These are phyloP conservation scores for Dichotomopilus funicola DNA, from an alignment of 2,329 filamentous ascomycete genomes.

Conservation along the genomic window DNA sequence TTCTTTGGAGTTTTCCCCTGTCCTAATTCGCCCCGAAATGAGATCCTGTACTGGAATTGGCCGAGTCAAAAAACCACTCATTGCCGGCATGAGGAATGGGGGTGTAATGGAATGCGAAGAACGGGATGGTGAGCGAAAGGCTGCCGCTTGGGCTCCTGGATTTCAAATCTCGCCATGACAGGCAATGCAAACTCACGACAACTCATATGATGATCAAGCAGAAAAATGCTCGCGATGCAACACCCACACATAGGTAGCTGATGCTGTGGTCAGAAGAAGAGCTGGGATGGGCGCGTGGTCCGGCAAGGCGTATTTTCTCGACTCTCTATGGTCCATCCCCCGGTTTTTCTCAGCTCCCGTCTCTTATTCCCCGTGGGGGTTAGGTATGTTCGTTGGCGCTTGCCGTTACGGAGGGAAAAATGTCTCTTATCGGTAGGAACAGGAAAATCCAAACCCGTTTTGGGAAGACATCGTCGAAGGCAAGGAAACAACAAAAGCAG, in stretches of 20 bases:
- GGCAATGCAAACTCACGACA: too few species aligned
- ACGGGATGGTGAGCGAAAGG: too few species aligned
- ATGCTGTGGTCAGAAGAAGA: neutral
- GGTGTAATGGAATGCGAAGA: too few species aligned
- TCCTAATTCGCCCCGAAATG: too few species aligned
- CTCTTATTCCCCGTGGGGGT: slow-evolving; percentile 2
- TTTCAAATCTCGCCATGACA: too few species aligned
- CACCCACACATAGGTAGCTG: neutral
- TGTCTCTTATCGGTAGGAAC: slow-evolving; percentile 1
- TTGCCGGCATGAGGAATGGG: too few species aligned
- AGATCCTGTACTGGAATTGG: too few species aligned
- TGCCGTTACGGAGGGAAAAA: neutral
- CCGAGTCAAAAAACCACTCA: too few species aligned
- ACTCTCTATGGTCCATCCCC: neutral
- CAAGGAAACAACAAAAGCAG: neutral
- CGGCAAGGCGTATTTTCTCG: neutral
- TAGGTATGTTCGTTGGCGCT: neutral
- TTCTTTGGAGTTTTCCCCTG: too few species aligned
- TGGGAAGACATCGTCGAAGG: neutral
- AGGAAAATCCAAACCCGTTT: slow-evolving; percentile 1
- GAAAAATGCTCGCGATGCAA: too few species aligned
- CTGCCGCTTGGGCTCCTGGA: too few species aligned
- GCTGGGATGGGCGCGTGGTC: slow-evolving; percentile 2
- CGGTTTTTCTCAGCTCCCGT: neutral
- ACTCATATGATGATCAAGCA: too few species aligned